These are phyloP conservation scores for Serpula lacrymans DNA, from an alignment of 768 basidiomycete species.

Conservation along the genomic window DNA sequence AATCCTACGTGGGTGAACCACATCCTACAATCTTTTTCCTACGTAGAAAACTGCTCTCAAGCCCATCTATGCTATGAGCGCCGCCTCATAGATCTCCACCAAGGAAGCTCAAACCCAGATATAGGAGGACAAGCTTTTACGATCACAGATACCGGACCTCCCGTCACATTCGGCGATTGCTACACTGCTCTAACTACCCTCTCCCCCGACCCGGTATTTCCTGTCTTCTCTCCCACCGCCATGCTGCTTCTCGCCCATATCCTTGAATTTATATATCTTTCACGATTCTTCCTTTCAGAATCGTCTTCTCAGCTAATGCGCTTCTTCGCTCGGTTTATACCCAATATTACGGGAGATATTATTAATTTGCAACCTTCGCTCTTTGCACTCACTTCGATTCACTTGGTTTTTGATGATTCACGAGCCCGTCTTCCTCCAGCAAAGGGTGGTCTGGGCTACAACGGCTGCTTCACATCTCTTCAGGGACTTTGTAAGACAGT, in stretches of 20 bases:
- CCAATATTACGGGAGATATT: conserved; percentile 45
- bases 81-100: conserved; percentile 54
- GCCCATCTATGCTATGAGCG: conserved; percentile 74
- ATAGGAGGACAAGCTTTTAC: conserved; percentile 72
- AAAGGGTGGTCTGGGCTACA: conserved; percentile 63
- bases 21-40: conserved; percentile 60
- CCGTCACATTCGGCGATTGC: conserved; percentile 60
- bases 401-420: conserved; percentile 65
- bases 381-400: conserved; percentile 49
- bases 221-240: conserved; percentile 51
- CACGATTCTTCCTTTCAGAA: conserved; percentile 37
- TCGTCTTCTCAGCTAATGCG: conserved; percentile 25
- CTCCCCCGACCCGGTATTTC: conserved; percentile 56
- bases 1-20: conserved; percentile 63
- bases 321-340: conserved; percentile 37
- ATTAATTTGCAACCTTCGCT: conserved; percentile 58
- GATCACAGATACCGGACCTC: conserved; percentile 62
- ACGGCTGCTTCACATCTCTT: conserved; percentile 54
- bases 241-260: conserved; percentile 64
- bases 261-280: conserved; percentile 53
- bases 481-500: conserved; percentile 57
- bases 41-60: conserved; percentile 74
- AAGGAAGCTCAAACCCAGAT: conserved; percentile 47
- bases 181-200: conserved; percentile 54
- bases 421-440: conserved; percentile 51